Conservation (phyloP, 306 rosid species). For the Aeschynomene evenia region DNA sequence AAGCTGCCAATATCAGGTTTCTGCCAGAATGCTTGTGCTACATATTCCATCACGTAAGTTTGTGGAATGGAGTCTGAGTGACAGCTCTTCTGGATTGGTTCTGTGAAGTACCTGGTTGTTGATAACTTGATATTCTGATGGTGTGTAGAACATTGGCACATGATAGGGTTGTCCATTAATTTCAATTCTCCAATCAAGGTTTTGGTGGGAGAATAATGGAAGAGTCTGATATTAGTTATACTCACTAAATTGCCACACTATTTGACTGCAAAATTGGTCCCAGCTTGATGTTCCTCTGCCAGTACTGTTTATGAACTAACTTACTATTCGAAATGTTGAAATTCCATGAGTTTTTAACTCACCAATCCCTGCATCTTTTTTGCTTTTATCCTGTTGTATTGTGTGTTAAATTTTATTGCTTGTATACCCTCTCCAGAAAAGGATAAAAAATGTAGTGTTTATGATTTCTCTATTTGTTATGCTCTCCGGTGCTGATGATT, state of each 20-base stretch:
- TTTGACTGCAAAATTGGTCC: slow-evolving; percentile 14
- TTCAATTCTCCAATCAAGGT: not conserved
- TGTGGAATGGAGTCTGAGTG: not conserved
- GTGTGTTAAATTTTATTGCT: not conserved
- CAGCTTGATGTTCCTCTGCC: not conserved
- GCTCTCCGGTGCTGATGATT: not conserved
- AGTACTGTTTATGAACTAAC: not conserved
- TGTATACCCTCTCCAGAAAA: not conserved
- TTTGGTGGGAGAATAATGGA: not conserved
- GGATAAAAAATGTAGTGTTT: not conserved
- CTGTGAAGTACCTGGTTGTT: not conserved
- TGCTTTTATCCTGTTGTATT: not conserved
- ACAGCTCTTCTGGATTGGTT: not conserved
- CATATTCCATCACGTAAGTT: slow-evolving; percentile 97
- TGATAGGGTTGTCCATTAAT: not conserved
- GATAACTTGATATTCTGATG: not conserved
- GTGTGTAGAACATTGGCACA: not conserved
- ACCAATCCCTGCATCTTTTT: not conserved
- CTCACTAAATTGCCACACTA: not conserved
- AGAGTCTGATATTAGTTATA: slow-evolving; percentile 8
- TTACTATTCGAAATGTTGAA: not conserved
- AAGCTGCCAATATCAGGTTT: slow-evolving; percentile 87
- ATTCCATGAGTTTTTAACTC: not conserved
- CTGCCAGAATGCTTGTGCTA: slow-evolving; percentile 98
- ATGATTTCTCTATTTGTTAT: not conserved